Evolutionary conservation across 1,139 yeast species (phyloP).

Genomic region (Citeromyces siamensis): DNA sequence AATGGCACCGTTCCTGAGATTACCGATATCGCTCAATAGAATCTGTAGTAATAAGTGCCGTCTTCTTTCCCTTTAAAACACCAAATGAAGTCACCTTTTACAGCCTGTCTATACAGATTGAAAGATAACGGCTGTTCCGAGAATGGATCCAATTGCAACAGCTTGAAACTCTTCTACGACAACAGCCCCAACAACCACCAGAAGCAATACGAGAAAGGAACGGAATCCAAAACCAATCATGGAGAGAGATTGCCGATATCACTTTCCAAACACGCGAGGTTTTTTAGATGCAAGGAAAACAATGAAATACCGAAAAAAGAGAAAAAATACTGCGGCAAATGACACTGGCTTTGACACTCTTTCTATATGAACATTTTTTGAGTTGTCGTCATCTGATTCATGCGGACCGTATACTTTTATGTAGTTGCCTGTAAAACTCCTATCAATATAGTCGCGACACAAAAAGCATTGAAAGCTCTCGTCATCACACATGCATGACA

Average conservation of each 20-base stretch:
- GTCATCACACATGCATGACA: too few species aligned
- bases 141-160: constrained; percentile 29
- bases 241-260: constrained; percentile 22
- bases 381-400: constrained; percentile 44
- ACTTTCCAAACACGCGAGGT: constrained; percentile 13
- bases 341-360: constrained; percentile 33
- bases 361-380: constrained; percentile 42
- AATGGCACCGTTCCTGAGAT: background rate
- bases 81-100: background rate
- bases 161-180: constrained; percentile 26
- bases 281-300: background rate
- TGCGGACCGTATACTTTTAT: constrained; percentile 16
- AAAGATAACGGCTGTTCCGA: constrained; percentile 32
- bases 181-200: constrained; percentile 30
- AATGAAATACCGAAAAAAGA: constrained; percentile 16
- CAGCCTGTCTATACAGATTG: constrained; percentile 18
- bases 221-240: constrained; percentile 31
- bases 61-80: background rate
- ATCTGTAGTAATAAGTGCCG: constrained; percentile 1
- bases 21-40: background rate
- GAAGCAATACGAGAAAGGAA: constrained; percentile 25
- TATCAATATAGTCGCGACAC: too few species aligned
- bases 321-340: constrained; percentile 12
- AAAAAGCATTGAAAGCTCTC: too few species aligned
- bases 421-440: constrained; percentile 41